Conservation (phyloP, 2,329 filamentous ascomycete species). For the Colletotrichum navitas region DNA sequence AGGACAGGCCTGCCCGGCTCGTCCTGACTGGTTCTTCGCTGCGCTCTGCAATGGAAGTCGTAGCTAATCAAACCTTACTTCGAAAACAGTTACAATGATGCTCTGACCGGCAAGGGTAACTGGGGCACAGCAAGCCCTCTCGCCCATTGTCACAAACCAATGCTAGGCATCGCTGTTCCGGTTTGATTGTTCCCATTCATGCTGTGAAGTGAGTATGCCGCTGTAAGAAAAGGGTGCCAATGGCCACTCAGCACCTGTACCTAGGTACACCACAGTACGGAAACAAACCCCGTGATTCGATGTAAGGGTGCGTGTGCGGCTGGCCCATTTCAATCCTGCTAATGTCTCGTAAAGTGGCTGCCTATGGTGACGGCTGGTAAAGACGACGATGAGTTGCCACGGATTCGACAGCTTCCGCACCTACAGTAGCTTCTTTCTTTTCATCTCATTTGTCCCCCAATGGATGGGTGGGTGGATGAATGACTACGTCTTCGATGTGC, state of each 20-base stretch:
- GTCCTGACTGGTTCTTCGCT: constrained; percentile 1
- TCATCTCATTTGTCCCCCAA: too few species aligned
- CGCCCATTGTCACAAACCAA: neutral
- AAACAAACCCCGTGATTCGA: neutral
- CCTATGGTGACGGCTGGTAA: neutral
- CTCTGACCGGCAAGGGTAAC: neutral
- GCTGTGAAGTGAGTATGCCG: neutral
- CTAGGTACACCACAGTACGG: too few species aligned
- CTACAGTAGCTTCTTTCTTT: neutral
- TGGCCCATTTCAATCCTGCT: neutral
- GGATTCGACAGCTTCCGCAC: neutral
- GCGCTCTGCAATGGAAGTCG: constrained; percentile 7
- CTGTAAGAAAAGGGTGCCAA: constrained; percentile 20
- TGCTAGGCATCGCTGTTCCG: neutral
- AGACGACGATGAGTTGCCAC: neutral
- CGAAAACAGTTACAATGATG: neutral
- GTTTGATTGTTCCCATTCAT: neutral
- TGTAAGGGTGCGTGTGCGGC: constrained; percentile 10
- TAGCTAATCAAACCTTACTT: constrained; percentile 15
- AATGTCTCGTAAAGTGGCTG: constrained; percentile 14
- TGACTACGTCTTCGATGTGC: neutral
- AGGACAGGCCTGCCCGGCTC: neutral
- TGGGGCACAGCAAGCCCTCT: neutral
- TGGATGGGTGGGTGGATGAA: neutral
- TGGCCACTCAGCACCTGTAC: constrained; percentile 4